Evolutionary conservation across 2,329 filamentous ascomycete genomes (phyloP).

Genomic region (Dichotomopilus funicola): DNA sequence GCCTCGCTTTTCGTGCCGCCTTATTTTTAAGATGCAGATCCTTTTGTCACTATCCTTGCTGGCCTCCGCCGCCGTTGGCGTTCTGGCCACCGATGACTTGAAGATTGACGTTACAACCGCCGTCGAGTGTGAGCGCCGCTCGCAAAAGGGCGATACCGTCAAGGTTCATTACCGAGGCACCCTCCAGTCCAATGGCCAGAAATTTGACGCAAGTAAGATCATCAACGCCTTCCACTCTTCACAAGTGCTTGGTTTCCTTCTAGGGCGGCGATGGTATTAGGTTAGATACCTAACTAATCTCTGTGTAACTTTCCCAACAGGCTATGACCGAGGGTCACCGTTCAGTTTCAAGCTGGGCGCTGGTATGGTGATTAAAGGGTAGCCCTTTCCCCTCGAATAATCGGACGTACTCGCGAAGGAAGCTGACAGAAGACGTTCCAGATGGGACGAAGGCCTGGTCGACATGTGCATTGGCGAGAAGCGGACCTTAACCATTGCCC

Average conservation of each 20-base stretch:
- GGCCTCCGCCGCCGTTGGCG: conserved; percentile 44
- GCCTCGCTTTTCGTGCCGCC: background rate
- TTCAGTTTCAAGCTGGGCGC: conserved; percentile 73
- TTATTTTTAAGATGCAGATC: conserved; percentile 42
- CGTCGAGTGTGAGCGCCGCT: conserved; percentile 75
- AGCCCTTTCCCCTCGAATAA: conserved; percentile 25
- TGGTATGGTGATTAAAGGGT: conserved; percentile 86
- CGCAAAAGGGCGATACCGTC: conserved; percentile 67
- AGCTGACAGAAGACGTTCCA: conserved; percentile 30
- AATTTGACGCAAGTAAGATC: conserved; percentile 70
- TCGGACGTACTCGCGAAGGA: background rate
- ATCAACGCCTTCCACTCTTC: background rate
- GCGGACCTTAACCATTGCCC: conserved; percentile 81
- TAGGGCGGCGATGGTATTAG: background rate
- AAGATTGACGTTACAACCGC: conserved; percentile 69
- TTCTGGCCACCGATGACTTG: conserved; percentile 55
- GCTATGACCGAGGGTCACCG: conserved; percentile 69
- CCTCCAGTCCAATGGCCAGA: conserved; percentile 61
- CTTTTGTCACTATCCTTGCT: conserved; percentile 44
- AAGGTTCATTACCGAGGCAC: conserved; percentile 86
- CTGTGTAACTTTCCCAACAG: conserved; percentile 29
- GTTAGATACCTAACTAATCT: too few relatives aligned
- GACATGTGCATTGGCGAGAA: conserved; percentile 97
- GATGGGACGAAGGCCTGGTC: conserved; percentile 83
- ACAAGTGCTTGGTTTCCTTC: background rate